A percentile compares a stretch with the other conserved stretches of the same genome.
phyloP scores from a whole-genome alignment of 2,329 filamentous ascomycete species.

The Nemania sp. region DNA sequence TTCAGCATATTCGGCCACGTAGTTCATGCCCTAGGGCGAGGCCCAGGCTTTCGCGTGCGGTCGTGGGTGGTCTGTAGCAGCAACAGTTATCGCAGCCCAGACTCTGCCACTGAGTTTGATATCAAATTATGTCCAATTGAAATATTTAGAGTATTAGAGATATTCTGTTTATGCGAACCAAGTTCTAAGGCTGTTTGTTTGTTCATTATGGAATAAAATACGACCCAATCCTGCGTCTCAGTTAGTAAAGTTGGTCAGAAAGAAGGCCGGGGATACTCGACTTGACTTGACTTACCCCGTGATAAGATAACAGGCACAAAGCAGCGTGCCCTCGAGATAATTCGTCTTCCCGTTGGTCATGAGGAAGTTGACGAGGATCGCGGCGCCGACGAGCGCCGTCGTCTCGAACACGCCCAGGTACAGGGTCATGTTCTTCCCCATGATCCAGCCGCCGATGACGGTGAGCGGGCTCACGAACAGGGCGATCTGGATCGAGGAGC shows the following conservation, averaged over 20 bases:
- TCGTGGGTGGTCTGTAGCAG: too few species aligned
- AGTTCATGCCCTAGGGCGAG: too few species aligned
- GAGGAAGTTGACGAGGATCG: constrained; percentile 83
- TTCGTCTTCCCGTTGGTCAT: constrained; percentile 83
- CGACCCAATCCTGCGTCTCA: constrained; percentile 1
- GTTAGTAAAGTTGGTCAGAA: background rate
- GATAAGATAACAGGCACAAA: constrained; percentile 68
- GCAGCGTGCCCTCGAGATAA: constrained; percentile 77
- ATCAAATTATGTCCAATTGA: background rate
- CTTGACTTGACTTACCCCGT: constrained; percentile 46
- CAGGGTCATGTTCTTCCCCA: constrained; percentile 68
- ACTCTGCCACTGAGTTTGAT: too few species aligned
- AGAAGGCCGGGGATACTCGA: background rate
- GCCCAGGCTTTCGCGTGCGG: too few species aligned
- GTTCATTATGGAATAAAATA: constrained; percentile 5
- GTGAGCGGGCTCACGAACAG: constrained; percentile 70
- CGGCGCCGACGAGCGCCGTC: constrained; percentile 77
- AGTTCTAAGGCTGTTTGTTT: background rate
- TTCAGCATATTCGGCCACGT: too few species aligned
- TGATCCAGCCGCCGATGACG: constrained; percentile 70
- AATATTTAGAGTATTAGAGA: background rate
- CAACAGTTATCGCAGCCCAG: too few species aligned
- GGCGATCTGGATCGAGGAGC: constrained; percentile 71
- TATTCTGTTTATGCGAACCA: too few species aligned
- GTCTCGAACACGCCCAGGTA: constrained; percentile 89